These are phyloP conservation scores for Ottelia alismoides DNA, from an alignment of 106 monocot species.

Conservation along the genomic window DNA sequence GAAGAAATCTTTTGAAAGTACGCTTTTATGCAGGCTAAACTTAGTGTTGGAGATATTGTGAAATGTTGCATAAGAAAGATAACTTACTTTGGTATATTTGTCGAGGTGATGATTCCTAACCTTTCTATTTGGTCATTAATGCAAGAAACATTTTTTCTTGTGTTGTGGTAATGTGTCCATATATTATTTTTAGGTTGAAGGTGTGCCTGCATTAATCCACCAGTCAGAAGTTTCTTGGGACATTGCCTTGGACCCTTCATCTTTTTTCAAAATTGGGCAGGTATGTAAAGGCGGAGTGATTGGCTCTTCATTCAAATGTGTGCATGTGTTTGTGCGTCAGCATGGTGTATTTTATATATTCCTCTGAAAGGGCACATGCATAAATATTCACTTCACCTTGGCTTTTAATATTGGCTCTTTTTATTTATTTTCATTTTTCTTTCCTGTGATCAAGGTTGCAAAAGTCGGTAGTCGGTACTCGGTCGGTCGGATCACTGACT, in stretches of 20 bases:
- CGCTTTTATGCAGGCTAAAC: slow-evolving; percentile 60
- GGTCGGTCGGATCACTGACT: too few relatives aligned
- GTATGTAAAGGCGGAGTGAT: too few relatives aligned
- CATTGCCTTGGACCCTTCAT: slow-evolving; percentile 58
- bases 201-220: slow-evolving; percentile 81
- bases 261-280: slow-evolving; percentile 74
- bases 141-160: not conserved
- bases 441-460: too few relatives aligned
- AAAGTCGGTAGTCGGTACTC: too few relatives aligned
- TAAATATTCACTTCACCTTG: too few relatives aligned
- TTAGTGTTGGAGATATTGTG: slow-evolving; percentile 81
- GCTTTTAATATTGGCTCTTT: too few relatives aligned
- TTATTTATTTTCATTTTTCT: too few relatives aligned
- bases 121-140: not conserved
- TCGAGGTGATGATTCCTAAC: slow-evolving; percentile 45
- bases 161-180: not conserved
- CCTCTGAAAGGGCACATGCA: too few relatives aligned
- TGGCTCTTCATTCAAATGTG: too few relatives aligned
- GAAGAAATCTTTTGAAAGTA: too few relatives aligned
- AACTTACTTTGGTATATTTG: slow-evolving; percentile 92
- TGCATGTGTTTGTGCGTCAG: too few relatives aligned
- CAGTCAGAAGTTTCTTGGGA: slow-evolving; percentile 92
- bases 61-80: slow-evolving; percentile 68
- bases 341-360: too few relatives aligned
- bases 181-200: slow-evolving; percentile 54